These are phyloP conservation scores for Boletus sp. DNA, from an alignment of 768 basidiomycete species.

Conservation along the genomic window DNA sequence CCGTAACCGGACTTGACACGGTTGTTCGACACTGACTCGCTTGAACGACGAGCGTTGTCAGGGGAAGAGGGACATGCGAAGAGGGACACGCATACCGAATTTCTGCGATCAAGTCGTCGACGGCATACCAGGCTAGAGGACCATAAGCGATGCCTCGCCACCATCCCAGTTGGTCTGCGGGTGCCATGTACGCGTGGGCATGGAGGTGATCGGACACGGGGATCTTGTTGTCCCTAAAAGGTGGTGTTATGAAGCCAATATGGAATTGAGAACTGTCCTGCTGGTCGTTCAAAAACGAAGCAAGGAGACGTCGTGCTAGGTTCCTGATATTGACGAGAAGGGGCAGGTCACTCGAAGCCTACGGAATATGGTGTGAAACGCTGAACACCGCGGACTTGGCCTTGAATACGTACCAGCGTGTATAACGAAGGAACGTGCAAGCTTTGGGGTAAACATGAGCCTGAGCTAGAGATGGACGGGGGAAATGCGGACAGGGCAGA, in stretches of 20 bases:
- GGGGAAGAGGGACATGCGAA: conserved; percentile 1
- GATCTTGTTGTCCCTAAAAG: conserved; percentile 74
- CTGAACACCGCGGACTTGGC: conserved; percentile 26
- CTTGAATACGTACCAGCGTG: conserved; percentile 43
- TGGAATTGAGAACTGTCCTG: neutral
- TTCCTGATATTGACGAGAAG: neutral
- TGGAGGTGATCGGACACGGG: conserved; percentile 80
- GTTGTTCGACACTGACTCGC: conserved; percentile 50
- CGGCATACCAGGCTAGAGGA: neutral
- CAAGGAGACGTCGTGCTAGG: neutral
- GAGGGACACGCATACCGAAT: conserved; percentile 54
- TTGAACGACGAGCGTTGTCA: neutral
- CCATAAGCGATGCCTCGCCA: neutral
- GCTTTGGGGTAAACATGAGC: conserved; percentile 36
- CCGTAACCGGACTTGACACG: neutral
- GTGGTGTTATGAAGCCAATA: conserved; percentile 71
- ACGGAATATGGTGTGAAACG: conserved; percentile 44
- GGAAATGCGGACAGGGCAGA: conserved; percentile 11
- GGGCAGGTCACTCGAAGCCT: neutral
- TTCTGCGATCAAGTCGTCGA: conserved; percentile 64
- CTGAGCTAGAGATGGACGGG: neutral
- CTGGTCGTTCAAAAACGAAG: neutral
- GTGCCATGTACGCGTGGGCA: conserved; percentile 67
- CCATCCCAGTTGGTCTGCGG: conserved; percentile 20
- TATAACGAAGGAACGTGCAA: conserved; percentile 80